phyloP scores from a whole-genome alignment of 2,329 filamentous ascomycete species.

The Penicillium paneum region DNA sequence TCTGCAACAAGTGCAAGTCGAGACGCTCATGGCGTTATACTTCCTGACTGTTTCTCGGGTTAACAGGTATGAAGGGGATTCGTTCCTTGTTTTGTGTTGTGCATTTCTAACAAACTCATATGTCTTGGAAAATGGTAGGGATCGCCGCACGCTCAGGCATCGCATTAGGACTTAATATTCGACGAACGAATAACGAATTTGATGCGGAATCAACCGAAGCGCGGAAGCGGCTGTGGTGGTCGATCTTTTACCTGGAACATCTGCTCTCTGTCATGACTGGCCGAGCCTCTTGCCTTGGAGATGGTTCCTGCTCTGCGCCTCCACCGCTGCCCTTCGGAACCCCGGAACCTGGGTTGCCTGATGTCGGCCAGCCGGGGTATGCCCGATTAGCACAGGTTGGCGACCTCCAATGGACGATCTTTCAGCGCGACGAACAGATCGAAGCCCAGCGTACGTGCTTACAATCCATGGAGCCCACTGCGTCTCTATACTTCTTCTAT shows the following conservation, averaged over 20 bases:
- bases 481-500: neutral
- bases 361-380: too few species aligned
- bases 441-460: too few species aligned
- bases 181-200: neutral
- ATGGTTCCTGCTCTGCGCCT: neutral
- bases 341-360: too few species aligned
- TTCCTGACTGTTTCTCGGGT: constrained; percentile 28
- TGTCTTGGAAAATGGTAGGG: constrained; percentile 10
- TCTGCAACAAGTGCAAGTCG: constrained; percentile 33
- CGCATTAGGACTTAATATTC: constrained; percentile 3
- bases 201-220: neutral
- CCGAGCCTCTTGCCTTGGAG: neutral
- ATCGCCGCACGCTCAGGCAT: constrained; percentile 4
- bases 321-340: neutral
- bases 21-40: constrained; percentile 29
- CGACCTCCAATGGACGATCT: too few species aligned
- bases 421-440: too few species aligned
- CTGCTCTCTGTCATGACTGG: constrained; percentile 7
- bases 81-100: neutral
- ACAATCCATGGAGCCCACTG: too few species aligned
- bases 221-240: constrained; percentile 3
- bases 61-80: constrained; percentile 19
- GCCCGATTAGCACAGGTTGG: too few species aligned
- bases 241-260: constrained; percentile 9
- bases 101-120: too few species aligned